These are phyloP conservation scores for Nemania bipapillata DNA, from an alignment of 2,329 filamentous ascomycete species.

Conservation along the genomic window DNA sequence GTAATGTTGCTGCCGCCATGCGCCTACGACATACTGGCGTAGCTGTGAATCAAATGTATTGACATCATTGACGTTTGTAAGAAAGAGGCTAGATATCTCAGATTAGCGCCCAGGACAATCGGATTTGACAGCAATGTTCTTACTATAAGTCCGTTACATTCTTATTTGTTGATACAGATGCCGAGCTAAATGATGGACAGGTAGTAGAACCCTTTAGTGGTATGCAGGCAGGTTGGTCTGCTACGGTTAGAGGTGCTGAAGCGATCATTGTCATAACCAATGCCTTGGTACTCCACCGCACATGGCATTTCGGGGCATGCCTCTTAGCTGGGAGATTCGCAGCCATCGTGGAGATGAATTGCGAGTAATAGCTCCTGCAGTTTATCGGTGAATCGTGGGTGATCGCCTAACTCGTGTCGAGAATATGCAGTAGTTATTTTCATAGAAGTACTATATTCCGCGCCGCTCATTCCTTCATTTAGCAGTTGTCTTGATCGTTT, in stretches of 20 bases:
- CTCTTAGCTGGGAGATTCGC: constrained; percentile 22
- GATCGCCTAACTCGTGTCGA: constrained; percentile 31
- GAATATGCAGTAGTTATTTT: constrained; percentile 38
- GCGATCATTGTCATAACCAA: constrained; percentile 43
- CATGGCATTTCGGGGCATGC: constrained; percentile 28
- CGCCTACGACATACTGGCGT: constrained; percentile 75
- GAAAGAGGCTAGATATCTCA: constrained; percentile 74
- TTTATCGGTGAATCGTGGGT: constrained; percentile 19
- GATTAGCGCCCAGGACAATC: constrained; percentile 29
- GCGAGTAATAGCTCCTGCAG: constrained; percentile 12
- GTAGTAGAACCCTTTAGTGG: constrained; percentile 52
- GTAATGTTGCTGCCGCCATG: constrained; percentile 85
- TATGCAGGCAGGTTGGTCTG: constrained; percentile 49
- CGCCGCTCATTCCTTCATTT: constrained; percentile 46
- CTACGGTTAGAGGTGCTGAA: constrained; percentile 42
- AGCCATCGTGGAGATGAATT: constrained; percentile 37
- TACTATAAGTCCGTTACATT: constrained; percentile 47
- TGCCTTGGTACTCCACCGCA: constrained; percentile 36
- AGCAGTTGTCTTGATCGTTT: constrained; percentile 41
- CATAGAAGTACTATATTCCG: constrained; percentile 46
- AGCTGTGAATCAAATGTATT: constrained; percentile 82
- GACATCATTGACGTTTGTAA: constrained; percentile 80
- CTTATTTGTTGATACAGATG: constrained; percentile 53
- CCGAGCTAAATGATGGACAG: constrained; percentile 54
- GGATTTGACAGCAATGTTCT: constrained; percentile 35